These are phyloP conservation scores for Daldinia childiae DNA, from an alignment of 495 filamentous ascomycete species.

Conservation along the genomic window DNA sequence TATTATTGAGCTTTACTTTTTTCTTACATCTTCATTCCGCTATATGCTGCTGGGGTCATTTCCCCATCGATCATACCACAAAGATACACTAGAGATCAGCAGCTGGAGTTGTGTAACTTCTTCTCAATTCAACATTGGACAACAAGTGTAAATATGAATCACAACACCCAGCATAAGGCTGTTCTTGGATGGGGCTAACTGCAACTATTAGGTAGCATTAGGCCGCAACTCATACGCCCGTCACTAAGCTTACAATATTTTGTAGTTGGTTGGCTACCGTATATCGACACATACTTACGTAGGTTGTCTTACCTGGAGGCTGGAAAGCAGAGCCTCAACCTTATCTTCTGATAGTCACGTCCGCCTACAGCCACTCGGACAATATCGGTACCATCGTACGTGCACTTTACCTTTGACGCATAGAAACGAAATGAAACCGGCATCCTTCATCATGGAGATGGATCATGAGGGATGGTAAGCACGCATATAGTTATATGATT, in stretches of 20 bases:
- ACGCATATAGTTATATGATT: neutral
- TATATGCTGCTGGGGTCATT: neutral
- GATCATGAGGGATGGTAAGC: conserved; percentile 1
- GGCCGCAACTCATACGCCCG: neutral
- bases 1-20: neutral
- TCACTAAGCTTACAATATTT: neutral
- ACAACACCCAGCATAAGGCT: neutral
- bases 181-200: neutral
- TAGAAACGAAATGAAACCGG: conserved; percentile 6
- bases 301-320: neutral
- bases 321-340: conserved; percentile 16
- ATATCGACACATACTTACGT: neutral
- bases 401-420: neutral
- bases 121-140: neutral
- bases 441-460: neutral
- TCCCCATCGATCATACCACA: neutral
- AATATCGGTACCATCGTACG: neutral
- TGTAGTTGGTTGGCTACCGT: no score
- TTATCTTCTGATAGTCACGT: neutral
- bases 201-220: neutral
- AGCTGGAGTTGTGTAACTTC: neutral
- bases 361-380: conserved; percentile 2
- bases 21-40: neutral
- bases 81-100: neutral
- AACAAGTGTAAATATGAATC: neutral